Evolutionary conservation across 345 rosid genomes (phyloP).

Genomic region (Pistacia atlantica): DNA sequence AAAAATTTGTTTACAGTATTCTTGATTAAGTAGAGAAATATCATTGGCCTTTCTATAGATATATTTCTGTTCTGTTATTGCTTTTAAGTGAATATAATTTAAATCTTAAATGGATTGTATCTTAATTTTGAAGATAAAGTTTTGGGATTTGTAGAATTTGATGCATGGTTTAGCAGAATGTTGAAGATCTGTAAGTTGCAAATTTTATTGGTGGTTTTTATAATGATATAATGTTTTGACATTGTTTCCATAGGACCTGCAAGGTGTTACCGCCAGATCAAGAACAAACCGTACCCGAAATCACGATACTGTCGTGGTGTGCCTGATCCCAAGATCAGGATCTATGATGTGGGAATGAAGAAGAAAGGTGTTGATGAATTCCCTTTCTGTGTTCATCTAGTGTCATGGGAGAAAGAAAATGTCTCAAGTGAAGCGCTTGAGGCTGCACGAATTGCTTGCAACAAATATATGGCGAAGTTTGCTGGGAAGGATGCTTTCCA

Average conservation of each 20-base stretch:
- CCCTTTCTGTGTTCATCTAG: constrained; percentile 82
- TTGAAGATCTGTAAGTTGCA: background rate
- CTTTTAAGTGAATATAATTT: background rate
- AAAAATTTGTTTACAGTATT: no score
- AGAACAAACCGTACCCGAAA: constrained; percentile 75
- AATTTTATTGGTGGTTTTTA: background rate
- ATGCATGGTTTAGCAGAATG: no score
- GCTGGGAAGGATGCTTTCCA: constrained; percentile 87
- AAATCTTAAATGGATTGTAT: background rate
- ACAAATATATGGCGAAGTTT: constrained; percentile 71
- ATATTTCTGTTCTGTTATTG: background rate
- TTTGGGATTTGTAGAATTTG: background rate
- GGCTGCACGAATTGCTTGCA: constrained; percentile 85
- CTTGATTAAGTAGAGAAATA: no score
- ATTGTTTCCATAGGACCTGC: constrained; percentile 50
- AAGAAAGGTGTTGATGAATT: constrained; percentile 81
- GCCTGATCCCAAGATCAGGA: constrained; percentile 76
- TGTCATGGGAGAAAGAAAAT: constrained; percentile 79
- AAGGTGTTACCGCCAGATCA: constrained; percentile 69
- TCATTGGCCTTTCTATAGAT: background rate
- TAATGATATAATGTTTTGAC: background rate
- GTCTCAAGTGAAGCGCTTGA: constrained; percentile 81
- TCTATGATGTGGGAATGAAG: constrained; percentile 84
- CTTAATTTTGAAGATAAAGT: background rate
- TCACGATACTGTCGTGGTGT: constrained; percentile 77